A percentile compares a stretch with the other conserved stretches of the same genome.
Evolutionary conservation across 768 basidiomycete species (phyloP).

Genomic region (Auriscalpium orientale): DNA sequence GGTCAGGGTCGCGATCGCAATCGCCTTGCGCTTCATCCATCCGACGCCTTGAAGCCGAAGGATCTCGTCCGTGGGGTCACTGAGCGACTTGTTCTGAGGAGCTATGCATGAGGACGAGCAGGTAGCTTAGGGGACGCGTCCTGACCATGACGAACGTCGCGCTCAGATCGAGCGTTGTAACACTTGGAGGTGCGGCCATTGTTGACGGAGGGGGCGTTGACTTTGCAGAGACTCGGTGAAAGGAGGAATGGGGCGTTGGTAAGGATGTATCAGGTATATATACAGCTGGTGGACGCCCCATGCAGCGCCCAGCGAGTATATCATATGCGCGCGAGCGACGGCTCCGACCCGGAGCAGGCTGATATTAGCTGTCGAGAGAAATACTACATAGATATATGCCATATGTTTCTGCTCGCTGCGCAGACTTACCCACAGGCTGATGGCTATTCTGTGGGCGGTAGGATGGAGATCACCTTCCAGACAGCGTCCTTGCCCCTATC

Average conservation of each 20-base stretch:
- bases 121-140: neutral
- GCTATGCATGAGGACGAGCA: neutral
- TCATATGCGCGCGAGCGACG: too few relatives aligned
- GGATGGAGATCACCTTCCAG: constrained; percentile 72
- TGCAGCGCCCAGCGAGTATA: too few relatives aligned
- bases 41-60: constrained; percentile 64
- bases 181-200: constrained; percentile 61
- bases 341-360: too few relatives aligned
- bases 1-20: constrained; percentile 48
- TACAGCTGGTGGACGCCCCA: too few relatives aligned
- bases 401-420: too few relatives aligned
- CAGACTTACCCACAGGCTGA: too few relatives aligned
- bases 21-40: constrained; percentile 62
- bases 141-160: constrained; percentile 60
- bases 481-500: constrained; percentile 75
- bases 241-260: too few relatives aligned
- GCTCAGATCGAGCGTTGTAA: constrained; percentile 51
- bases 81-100: constrained; percentile 59
- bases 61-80: constrained; percentile 54
- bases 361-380: too few relatives aligned
- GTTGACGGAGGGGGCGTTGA: neutral
- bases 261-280: too few relatives aligned
- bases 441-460: constrained; percentile 22
- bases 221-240: neutral
- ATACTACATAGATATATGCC: too few relatives aligned